Base-by-base conservation (phyloP, 768 basidiomycete genomes). In the Serendipita vermifera region DNA sequence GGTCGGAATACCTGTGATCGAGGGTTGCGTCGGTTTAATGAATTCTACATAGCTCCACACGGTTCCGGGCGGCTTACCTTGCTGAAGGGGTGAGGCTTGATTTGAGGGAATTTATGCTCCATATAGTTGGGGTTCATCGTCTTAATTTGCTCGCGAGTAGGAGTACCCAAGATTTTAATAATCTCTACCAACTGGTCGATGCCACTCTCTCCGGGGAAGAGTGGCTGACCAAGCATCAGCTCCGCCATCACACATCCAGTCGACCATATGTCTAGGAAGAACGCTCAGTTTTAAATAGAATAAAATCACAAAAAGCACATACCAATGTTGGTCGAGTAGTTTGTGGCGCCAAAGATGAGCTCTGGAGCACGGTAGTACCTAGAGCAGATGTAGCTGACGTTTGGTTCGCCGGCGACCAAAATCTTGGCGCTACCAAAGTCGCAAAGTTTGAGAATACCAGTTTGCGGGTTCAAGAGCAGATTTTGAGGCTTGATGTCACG, bases 91-190 rank as follows among this genome's bases (percentile, higher is more conserved):
- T 98, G 94, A n/a, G 93, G 91, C 68, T 94, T 92, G 76, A 99
- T 99, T 72, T 98, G 94, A 1, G 96, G 96, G 76, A 99, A 99
- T 72, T 98, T 97, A 81, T 99, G 96, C 68, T 99, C 96, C 96
- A 98, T 98, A 73, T 99, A 99, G 74, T 99, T 99, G 56, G 96
- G 96, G 72, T 99, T 99, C 96, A 99, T 99, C 63, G 96, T 98
- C 83, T 99, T 98, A 80, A 99, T 99, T 71, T 99, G 96, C 68
- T 98, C 96, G 62, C 94, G 77, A 58, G 96, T 93, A 2, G 96
- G 96, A 20, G 96, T 99, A 14, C 96, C 96, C 55, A 99, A 81
- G 39, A 99, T 92, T 71, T 99, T 99, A 83, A 99, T 99, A 64
- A 99, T 99, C 73, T 99, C 96, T 57, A 99, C 96, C 65, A 99